Base-by-base conservation (phyloP, 768 basidiomycete genomes). In the Clitopilus hobsonii region DNA sequence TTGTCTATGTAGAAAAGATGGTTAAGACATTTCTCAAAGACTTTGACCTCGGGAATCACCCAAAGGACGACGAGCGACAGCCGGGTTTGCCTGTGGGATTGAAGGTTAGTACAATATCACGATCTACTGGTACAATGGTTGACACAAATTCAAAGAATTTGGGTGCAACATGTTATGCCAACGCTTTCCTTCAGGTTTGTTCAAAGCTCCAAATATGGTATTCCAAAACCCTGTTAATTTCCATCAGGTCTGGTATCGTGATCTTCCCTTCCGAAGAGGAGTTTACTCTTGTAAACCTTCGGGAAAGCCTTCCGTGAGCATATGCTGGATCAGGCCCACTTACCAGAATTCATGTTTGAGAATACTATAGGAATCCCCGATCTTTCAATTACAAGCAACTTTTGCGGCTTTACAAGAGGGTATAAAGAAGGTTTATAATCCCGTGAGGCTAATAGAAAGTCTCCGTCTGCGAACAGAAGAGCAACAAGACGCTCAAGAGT, bases 401-500 rank as follows among this genome's bases (percentile, higher is more conserved):
- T 91, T 98, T 67, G 87, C 94, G 3, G 91, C 89, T 0, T 77
- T 98, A 51, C 91, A 98, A 63, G 77, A 84, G 56, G 83, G 89
- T 56, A 75, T 75, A 3, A 76, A 84, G 61, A 79, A 69, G 49
- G 83, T 87, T 0, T 94, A 89, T 65, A 93, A 98, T 69, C 96
- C 96, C 0, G 71, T 75, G 14, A 88, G 86, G 58, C 80, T 98
- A 13, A 89, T 95, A 5, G 87, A 94, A 65, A 91, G 91, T 60
- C 73, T 98, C 52, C 81, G 86, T 55, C 73, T 98, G 32, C 81
- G 87, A 18, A 85, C 86, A 1, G 78, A 86, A 3, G 91, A 97
- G 64, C 96, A 98, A 65, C 95, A 98, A 70, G 96, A 98, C 72
- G 94, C 96, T 26, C 93, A 95, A 70, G 96, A 98, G 93, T 97